phyloP scores from a whole-genome alignment of 352 stramenopile species.

The Globisporangium iwayamae region DNA sequence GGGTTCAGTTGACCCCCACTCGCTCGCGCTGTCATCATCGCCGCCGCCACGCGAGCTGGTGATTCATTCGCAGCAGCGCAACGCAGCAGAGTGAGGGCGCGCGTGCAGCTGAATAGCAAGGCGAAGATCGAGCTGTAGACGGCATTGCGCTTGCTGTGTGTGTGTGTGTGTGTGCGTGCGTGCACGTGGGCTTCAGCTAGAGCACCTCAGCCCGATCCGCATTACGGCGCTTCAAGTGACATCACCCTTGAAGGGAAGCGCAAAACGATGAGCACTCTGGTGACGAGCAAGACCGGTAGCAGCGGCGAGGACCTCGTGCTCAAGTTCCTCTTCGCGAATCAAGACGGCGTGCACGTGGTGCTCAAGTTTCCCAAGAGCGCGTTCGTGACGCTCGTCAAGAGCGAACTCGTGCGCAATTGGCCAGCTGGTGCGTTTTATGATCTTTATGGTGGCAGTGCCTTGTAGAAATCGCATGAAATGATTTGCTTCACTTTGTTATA shows the following conservation, averaged over 20 bases:
- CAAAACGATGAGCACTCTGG: slow-evolving; percentile 11
- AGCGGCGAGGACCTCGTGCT: slow-evolving; percentile 50
- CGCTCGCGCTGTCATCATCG: neutral
- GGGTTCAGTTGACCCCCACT: slow-evolving; percentile 2
- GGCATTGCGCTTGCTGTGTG: too few relatives aligned
- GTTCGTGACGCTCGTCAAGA: slow-evolving; percentile 61
- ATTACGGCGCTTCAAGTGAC: neutral
- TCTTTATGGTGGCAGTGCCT: neutral
- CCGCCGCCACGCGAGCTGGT: neutral
- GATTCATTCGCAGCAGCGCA: neutral
- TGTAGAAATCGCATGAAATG: neutral
- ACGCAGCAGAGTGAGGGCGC: too few relatives aligned
- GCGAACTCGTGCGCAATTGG: slow-evolving; percentile 65
- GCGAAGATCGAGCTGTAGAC: too few relatives aligned
- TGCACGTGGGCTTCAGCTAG: too few relatives aligned
- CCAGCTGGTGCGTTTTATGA: slow-evolving; percentile 32
- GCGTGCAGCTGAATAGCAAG: neutral
- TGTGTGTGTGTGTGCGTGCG: too few relatives aligned
- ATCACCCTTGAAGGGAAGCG: neutral
- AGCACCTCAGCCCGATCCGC: too few relatives aligned
- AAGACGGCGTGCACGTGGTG: slow-evolving; percentile 68
- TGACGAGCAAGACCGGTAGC: slow-evolving; percentile 27
- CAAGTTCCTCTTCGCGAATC: slow-evolving; percentile 86
- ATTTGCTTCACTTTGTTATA: neutral
- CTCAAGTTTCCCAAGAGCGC: slow-evolving; percentile 48